phyloP scores from a whole-genome alignment of 805 yeast genomes.

The Scheffersomyces coipomensis region DNA sequence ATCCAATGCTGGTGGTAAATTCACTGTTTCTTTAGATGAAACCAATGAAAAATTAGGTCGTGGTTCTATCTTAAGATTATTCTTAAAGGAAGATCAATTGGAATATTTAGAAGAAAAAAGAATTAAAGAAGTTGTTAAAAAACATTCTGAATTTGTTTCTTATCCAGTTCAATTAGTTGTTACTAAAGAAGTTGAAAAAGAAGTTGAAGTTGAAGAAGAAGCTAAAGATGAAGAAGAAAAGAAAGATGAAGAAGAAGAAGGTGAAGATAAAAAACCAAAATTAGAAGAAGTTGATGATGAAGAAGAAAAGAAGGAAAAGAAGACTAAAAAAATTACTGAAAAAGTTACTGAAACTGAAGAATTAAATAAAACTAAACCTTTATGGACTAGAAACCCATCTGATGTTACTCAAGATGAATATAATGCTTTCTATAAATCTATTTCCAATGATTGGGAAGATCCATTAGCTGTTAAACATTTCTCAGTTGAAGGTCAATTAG shows the following conservation, averaged over 20 bases:
- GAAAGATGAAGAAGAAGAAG: conserved; percentile 31
- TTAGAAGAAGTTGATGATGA: conserved; percentile 79
- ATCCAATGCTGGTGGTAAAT: conserved; percentile 99
- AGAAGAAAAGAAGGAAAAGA: conserved; percentile 64
- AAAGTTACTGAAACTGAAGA: conserved; percentile 94
- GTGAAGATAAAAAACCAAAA: conserved; percentile 51
- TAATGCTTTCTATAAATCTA: conserved; percentile 98
- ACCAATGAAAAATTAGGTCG: conserved; percentile 82
- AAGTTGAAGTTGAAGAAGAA: conserved; percentile 81
- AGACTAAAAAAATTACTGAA: conserved; percentile 90
- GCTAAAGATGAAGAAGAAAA: conserved; percentile 31
- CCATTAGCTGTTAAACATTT: conserved; percentile 99
- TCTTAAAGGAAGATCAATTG: conserved; percentile 97
- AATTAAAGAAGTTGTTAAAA: conserved; percentile 98
- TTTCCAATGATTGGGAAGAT: conserved; percentile 99
- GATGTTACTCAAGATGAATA: conserved; percentile 98
- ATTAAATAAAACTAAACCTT: conserved; percentile 97
- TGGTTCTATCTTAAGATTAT: conserved; percentile 94
- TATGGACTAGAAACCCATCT: conserved; percentile 99
- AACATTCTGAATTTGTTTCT: conserved; percentile 98
- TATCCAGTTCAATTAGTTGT: conserved; percentile 99
- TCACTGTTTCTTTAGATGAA: conserved; percentile 91
- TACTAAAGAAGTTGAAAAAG: conserved; percentile 98
- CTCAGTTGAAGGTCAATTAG: conserved; percentile 99
- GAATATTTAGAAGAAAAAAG: conserved; percentile 99